Evolutionary conservation across 1,284 basidiomycete genomes (phyloP).

Genomic region (Sporisorium iseilematis-ciliati): DNA sequence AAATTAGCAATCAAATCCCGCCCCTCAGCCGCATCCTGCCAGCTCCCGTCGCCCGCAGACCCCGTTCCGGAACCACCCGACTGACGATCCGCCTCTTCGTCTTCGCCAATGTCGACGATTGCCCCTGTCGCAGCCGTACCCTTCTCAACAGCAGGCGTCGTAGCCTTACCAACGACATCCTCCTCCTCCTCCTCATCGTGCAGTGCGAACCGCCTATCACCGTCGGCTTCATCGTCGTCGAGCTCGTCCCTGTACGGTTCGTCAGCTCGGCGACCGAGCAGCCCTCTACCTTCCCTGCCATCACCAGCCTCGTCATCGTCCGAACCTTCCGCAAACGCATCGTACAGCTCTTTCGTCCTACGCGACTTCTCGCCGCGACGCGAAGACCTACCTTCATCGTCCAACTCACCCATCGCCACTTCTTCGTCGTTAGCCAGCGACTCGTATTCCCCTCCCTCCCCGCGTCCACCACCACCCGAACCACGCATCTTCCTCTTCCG

Average conservation of each 20-base stretch:
- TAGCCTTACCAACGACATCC: conserved; percentile 16
- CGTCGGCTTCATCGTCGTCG: conserved; percentile 32
- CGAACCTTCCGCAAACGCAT: conserved; percentile 70
- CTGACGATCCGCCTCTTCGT: conserved; percentile 8
- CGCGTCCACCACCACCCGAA: conserved; percentile 35
- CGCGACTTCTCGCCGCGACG: conserved; percentile 34
- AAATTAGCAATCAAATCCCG: conserved; percentile 30
- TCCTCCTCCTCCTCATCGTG: conserved; percentile 30
- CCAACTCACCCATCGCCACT: conserved; percentile 67
- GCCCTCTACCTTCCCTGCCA: conserved; percentile 10
- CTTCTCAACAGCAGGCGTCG: background rate
- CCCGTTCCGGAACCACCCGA: conserved; percentile 13
- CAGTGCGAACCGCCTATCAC: conserved; percentile 33
- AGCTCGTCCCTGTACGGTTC: conserved; percentile 44
- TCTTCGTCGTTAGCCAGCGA: conserved; percentile 79
- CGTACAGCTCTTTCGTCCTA: conserved; percentile 70
- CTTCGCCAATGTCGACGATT: conserved; percentile 32
- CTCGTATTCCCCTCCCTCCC: conserved; percentile 74
- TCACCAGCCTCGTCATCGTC: conserved; percentile 62
- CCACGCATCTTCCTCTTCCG: conserved; percentile 74
- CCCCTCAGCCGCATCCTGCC: conserved; percentile 50
- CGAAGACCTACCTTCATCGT: conserved; percentile 39
- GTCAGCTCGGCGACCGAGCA: conserved; percentile 25
- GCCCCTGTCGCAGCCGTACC: conserved; percentile 2
- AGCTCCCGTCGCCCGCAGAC: conserved; percentile 31